Conservation (phyloP, 2,329 filamentous ascomycete genomes). For the Cladosporium cucumerinum region DNA sequence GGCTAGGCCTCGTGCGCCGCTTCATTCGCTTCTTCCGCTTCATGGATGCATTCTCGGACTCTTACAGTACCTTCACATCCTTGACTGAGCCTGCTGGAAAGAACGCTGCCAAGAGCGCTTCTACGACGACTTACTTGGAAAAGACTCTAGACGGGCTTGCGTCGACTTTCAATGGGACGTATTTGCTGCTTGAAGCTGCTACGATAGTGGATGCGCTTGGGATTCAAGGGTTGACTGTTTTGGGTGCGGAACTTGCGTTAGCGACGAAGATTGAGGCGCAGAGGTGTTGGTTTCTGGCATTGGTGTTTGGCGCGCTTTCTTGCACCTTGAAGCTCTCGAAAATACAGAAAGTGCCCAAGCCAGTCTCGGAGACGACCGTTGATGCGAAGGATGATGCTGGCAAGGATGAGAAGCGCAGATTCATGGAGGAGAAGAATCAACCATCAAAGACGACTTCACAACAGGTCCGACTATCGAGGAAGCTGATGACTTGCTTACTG, state of each 20-base stretch:
- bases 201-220: background rate
- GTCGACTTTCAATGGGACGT: constrained; percentile 6
- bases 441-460: background rate
- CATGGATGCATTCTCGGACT: background rate
- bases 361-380: background rate
- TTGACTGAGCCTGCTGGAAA: background rate
- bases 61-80: background rate
- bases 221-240: background rate
- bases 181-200: constrained; percentile 1
- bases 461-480: background rate
- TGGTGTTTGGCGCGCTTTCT: background rate
- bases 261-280: background rate
- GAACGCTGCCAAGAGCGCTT: background rate
- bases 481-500: constrained; percentile 4
- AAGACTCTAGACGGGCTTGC: background rate
- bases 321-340: background rate
- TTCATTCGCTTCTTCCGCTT: constrained; percentile 12
- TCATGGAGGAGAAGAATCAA: background rate
- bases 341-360: background rate
- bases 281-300: constrained; percentile 3
- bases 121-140: background rate
- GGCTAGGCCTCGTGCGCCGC: background rate
- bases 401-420: background rate
- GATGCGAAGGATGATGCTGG: background rate
- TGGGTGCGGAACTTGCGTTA: background rate